phyloP scores from a whole-genome alignment of 306 rosid genomes.

The Castanea sativa region DNA sequence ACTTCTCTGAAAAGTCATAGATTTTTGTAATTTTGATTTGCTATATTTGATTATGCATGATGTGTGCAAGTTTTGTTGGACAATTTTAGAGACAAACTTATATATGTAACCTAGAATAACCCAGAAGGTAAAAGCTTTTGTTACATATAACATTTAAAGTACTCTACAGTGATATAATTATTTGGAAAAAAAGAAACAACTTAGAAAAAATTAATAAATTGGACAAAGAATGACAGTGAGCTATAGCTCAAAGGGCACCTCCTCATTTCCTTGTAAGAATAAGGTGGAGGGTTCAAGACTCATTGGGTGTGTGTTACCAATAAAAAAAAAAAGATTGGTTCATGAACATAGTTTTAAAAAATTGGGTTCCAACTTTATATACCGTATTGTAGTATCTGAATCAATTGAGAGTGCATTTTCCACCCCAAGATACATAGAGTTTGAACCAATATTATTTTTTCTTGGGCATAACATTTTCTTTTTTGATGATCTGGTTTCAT shows the following conservation, averaged over 20 bases:
- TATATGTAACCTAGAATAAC: background rate
- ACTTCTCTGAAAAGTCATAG: too few species aligned
- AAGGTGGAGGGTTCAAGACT: too few species aligned
- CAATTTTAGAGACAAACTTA: background rate
- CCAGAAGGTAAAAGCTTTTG: background rate
- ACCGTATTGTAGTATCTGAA: background rate
- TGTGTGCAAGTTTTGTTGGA: background rate
- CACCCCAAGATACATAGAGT: background rate
- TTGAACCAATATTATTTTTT: background rate
- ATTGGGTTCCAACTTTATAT: background rate
- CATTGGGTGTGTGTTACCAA: too few species aligned
- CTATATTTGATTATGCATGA: too few species aligned
- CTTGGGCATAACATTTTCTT: background rate
- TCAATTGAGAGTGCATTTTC: background rate
- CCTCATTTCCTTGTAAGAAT: too few species aligned
- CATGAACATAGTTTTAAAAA: background rate
- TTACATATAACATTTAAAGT: background rate
- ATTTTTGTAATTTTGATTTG: too few species aligned
- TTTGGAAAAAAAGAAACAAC: too few species aligned
- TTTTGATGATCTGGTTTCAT: slow-evolving; percentile 15
- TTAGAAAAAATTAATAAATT: too few species aligned
- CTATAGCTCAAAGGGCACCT: too few species aligned
- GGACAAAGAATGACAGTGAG: too few species aligned
- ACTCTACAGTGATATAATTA: too few species aligned
- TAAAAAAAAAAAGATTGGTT: too few species aligned